Evolutionary conservation across 2,329 filamentous ascomycete species (phyloP).

Genomic region (Arthrobotrys musiformis): DNA sequence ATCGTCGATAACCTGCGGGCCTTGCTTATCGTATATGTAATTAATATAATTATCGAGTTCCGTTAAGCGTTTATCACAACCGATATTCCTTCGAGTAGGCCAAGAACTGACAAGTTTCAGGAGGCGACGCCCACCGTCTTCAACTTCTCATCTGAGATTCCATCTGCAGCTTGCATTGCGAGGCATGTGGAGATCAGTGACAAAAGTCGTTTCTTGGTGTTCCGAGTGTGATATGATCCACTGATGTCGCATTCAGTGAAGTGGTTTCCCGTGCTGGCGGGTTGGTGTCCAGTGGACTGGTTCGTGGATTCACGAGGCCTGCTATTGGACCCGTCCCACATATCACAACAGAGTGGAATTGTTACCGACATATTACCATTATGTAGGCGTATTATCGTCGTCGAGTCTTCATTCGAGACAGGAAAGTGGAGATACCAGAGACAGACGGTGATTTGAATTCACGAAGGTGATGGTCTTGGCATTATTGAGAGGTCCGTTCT

Average conservation of each 20-base stretch:
- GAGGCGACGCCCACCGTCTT: slow-evolving; percentile 33
- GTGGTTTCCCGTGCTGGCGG: slow-evolving; percentile 47
- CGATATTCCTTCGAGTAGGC: slow-evolving; percentile 11
- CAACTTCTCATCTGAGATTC: slow-evolving; percentile 37
- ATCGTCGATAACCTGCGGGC: slow-evolving; percentile 14
- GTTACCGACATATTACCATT: slow-evolving; percentile 4
- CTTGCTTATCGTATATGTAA: slow-evolving; percentile 36
- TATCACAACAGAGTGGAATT: slow-evolving; percentile 6
- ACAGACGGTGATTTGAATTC: slow-evolving; percentile 21
- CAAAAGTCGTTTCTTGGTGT: slow-evolving; percentile 11
- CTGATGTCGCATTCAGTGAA: slow-evolving; percentile 32
- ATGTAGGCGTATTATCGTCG: slow-evolving; percentile 10
- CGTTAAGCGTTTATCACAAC: slow-evolving; percentile 11
- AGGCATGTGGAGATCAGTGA: slow-evolving; percentile 34
- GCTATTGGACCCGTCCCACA: slow-evolving; percentile 21
- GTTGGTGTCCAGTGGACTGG: slow-evolving; percentile 52
- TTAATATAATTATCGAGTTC: background rate
- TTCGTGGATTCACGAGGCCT: slow-evolving; percentile 54
- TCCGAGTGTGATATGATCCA: slow-evolving; percentile 44
- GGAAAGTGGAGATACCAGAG: slow-evolving; percentile 22
- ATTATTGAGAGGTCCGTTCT: slow-evolving; percentile 14
- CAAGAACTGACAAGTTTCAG: slow-evolving; percentile 53
- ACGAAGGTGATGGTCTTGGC: slow-evolving; percentile 18
- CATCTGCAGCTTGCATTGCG: slow-evolving; percentile 26
- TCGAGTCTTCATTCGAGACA: slow-evolving; percentile 25